Evolutionary conservation across 371 early-diverging fungal genomes (phyloP).

Genomic region (Lichtheimia hyalospora): DNA sequence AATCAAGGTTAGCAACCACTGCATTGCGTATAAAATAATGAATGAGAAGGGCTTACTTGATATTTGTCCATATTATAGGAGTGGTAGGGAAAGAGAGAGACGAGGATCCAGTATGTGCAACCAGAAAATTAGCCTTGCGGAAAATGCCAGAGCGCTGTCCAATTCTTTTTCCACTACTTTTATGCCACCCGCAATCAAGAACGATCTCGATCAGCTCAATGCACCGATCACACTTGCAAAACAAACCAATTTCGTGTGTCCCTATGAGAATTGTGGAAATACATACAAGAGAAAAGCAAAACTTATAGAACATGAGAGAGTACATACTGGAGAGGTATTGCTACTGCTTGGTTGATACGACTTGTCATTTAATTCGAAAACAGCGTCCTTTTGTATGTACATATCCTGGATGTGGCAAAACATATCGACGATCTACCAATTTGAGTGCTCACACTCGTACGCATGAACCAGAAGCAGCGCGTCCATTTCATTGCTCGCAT

Average conservation of each 20-base stretch:
- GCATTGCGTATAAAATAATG: not conserved
- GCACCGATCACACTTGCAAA: not conserved
- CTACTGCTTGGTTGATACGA: not conserved
- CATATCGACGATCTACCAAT: conserved; percentile 56
- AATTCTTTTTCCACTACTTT: no score
- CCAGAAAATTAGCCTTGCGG: not conserved
- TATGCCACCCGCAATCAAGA: not conserved
- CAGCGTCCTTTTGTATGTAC: conserved; percentile 61
- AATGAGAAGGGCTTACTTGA: conserved; percentile 51
- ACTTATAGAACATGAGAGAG: conserved; percentile 53
- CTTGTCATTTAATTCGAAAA: not conserved
- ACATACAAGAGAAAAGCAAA: conserved; percentile 55
- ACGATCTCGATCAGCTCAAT: not conserved
- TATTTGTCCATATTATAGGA: conserved; percentile 70
- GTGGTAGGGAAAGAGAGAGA: conserved; percentile 1
- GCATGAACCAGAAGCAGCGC: conserved; percentile 46
- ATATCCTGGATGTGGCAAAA: conserved; percentile 53
- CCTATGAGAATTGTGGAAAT: conserved; percentile 43
- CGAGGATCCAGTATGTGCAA: not conserved
- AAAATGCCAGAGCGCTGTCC: no score
- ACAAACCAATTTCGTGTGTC: conserved; percentile 1
- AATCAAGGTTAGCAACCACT: not conserved
- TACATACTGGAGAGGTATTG: conserved; percentile 64
- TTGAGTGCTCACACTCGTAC: conserved; percentile 56
- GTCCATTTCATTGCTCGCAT: conserved; percentile 37